Evolutionary conservation across 2,329 filamentous ascomycete species (phyloP).

Genomic region (Calonectria honghensis): DNA sequence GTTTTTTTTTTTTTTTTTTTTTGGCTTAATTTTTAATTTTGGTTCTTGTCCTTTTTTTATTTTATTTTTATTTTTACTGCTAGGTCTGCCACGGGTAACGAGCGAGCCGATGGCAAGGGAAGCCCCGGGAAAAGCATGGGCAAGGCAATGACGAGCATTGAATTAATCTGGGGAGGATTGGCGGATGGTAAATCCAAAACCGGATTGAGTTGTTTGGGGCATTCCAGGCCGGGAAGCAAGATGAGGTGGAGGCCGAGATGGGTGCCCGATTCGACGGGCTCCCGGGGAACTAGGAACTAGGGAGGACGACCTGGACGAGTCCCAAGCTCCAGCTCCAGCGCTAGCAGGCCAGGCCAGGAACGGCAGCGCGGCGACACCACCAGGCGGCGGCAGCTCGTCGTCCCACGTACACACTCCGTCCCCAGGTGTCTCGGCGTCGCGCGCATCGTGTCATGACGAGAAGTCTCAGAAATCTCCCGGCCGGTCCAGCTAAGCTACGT

Average conservation of each 20-base stretch:
- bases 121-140: neutral
- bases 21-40: too few relatives aligned
- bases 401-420: constrained; percentile 17
- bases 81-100: neutral
- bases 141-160: constrained; percentile 23
- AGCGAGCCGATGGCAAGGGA: neutral
- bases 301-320: neutral
- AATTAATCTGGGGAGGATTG: constrained; percentile 37
- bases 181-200: constrained; percentile 42
- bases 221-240: constrained; percentile 26
- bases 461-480: constrained; percentile 24
- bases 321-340: constrained; percentile 6
- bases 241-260: constrained; percentile 25
- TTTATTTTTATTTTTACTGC: too few relatives aligned
- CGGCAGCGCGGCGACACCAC: constrained; percentile 1
- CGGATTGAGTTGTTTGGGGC: constrained; percentile 45
- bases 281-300: neutral
- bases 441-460: constrained; percentile 26
- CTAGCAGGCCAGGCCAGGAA: constrained; percentile 1
- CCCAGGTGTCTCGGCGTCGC: constrained; percentile 15
- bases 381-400: constrained; percentile 9
- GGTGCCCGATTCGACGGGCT: constrained; percentile 9
- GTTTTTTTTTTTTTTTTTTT: too few relatives aligned
- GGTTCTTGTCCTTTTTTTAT: neutral
- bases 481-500: constrained; percentile 9